These are phyloP conservation scores for Tremella yokohamensis DNA, from an alignment of 768 basidiomycete species.

Conservation along the genomic window DNA sequence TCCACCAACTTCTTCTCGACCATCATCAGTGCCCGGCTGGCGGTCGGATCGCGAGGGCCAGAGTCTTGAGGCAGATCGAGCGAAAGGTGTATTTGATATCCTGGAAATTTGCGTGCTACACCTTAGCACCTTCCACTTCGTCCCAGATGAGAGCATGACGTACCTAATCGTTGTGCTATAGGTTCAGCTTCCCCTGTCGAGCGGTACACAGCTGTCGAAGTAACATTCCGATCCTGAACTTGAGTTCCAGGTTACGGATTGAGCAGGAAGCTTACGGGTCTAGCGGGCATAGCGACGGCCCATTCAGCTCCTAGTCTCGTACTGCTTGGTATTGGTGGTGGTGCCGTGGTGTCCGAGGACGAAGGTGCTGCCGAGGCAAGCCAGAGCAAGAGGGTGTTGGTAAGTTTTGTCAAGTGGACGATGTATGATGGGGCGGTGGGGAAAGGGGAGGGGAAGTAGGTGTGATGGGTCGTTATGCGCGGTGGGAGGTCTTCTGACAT, in stretches of 20 bases:
- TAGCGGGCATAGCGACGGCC: constrained; percentile 42
- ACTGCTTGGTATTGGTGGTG: background rate
- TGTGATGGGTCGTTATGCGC: constrained; percentile 23
- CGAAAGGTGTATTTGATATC: constrained; percentile 41
- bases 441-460: constrained; percentile 26
- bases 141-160: constrained; percentile 1
- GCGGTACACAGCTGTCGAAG: constrained; percentile 35
- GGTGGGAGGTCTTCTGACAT: constrained; percentile 9
- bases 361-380: constrained; percentile 29
- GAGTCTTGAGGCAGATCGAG: constrained; percentile 31
- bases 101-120: constrained; percentile 36
- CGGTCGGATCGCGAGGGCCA: constrained; percentile 35
- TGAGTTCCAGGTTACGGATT: no score
- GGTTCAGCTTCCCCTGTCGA: constrained; percentile 32
- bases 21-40: constrained; percentile 29
- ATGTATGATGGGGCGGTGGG: constrained; percentile 33
- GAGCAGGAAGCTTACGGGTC: constrained; percentile 25
- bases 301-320: constrained; percentile 29
- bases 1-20: constrained; percentile 42
- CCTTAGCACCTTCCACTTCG: background rate
- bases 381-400: constrained; percentile 36
- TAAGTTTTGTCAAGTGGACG: constrained; percentile 36
- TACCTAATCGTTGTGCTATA: constrained; percentile 41
- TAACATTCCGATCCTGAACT: background rate
- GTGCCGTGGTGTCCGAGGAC: background rate